Conservation (phyloP, 495 filamentous ascomycete genomes). For the Podospora pseudoanserina region DNA sequence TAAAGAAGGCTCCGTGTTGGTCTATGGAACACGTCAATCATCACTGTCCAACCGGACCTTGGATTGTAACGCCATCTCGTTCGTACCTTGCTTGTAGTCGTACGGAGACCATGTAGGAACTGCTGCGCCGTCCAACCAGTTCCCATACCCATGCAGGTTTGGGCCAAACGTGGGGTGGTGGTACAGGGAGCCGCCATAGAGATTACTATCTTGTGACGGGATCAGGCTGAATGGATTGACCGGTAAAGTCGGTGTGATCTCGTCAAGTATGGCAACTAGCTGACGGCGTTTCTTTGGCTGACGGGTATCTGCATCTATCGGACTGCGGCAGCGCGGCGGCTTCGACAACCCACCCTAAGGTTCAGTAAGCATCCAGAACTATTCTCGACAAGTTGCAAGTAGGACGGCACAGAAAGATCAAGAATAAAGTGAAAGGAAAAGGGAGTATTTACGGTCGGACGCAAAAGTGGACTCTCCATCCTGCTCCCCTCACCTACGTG, state of each 20-base stretch:
- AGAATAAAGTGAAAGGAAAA: background rate
- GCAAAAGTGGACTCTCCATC: background rate
- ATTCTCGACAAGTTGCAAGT: background rate
- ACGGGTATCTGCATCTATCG: conserved; percentile 3
- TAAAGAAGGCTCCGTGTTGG: background rate
- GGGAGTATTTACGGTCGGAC: background rate
- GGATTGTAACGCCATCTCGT: background rate
- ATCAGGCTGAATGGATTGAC: background rate
- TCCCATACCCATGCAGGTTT: background rate
- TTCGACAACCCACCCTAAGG: background rate
- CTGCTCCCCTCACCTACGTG: background rate
- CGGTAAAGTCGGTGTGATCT: background rate
- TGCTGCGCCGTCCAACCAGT: background rate
- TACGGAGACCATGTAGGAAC: background rate
- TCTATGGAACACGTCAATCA: background rate
- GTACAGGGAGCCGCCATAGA: background rate
- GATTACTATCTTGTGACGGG: background rate
- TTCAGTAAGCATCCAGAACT: background rate
- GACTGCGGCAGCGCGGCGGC: background rate
- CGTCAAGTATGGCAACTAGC: background rate
- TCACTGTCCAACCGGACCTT: background rate
- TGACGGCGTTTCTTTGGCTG: conserved; percentile 11
- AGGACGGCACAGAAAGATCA: background rate
- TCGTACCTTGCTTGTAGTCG: background rate
- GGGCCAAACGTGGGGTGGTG: background rate